Evolutionary conservation across 2,329 filamentous ascomycete genomes (phyloP), one percentile per base, ranked within the genome.

Genomic region (Chaetomium sp.): DNA sequence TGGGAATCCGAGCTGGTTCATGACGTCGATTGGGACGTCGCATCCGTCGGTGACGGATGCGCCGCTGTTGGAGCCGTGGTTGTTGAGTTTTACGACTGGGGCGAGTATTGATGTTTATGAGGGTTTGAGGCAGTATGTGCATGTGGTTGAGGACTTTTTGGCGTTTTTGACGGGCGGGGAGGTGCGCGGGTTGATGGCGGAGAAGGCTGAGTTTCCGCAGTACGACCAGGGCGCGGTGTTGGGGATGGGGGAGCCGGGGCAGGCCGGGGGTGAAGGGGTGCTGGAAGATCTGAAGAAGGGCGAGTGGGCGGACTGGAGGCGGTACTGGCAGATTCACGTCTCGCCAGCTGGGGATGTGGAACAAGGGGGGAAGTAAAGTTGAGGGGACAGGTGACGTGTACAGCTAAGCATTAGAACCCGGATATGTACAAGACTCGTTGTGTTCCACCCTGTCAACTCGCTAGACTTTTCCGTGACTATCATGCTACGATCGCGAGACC

Each of bases 11-110:
- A 77, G 78, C 2, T 86, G 83, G 83, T 86, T 86, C 74, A 73
- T 85, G 70, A 86, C 83, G 1, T 80, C 79, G 31, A 71, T 84
- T 1, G 81, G 82, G 35, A 85, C 83, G 0, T 77, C 85, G 0
- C 88, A 90, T 70, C 86, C 88, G 0, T 85, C 82, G 10, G 84
- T 89, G 23, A 89, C 88, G 0, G 88, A 90, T 70, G 88, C 87
- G 19, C 87, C 87, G 0, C 77, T 90, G 2, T 80, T 90, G 8
- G 83, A 89, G 66, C 87, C 87, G 0, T 75, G 82, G 58, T 76
- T 90, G 31, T 78, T 90, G 53, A 81, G 83, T 63, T 83, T 85
- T 77, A 85, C 85, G 0, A 89, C 87, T 0, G 85, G 86, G 0
- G 84, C 87, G 0, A 83, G 79, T 1, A 80, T 88, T n/a, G 77